phyloP scores from a whole-genome alignment of 1,284 basidiomycete genomes.

The Trichosporon sp. region DNA sequence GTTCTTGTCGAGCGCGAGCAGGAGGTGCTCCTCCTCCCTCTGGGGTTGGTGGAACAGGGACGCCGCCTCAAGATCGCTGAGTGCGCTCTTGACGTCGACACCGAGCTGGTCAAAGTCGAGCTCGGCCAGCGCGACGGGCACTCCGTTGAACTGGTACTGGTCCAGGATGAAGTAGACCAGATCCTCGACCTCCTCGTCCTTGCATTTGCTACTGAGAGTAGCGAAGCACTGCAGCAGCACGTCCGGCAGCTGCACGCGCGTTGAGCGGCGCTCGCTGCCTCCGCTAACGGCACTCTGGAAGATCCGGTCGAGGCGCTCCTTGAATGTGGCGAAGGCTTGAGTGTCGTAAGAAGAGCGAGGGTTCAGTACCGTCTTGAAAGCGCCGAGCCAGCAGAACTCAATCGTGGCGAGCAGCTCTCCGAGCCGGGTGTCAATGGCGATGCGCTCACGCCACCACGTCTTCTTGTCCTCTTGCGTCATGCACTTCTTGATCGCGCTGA shows the following conservation, averaged over 20 bases:
- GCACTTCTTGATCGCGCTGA: slow-evolving; percentile 56
- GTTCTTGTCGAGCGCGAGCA: slow-evolving; percentile 88
- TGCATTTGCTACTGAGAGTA: slow-evolving; percentile 74
- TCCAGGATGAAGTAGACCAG: slow-evolving; percentile 92
- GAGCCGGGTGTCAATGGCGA: slow-evolving; percentile 74
- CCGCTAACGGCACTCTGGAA: slow-evolving; percentile 70
- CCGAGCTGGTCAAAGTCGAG: slow-evolving; percentile 78
- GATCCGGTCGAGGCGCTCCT: slow-evolving; percentile 69
- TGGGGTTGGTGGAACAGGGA: slow-evolving; percentile 33
- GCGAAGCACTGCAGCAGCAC: slow-evolving; percentile 82
- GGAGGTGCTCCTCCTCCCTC: slow-evolving; percentile 64
- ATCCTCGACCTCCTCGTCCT: slow-evolving; percentile 93
- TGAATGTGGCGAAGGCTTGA: slow-evolving; percentile 63
- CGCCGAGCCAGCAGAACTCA: slow-evolving; percentile 95
- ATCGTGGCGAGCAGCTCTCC: slow-evolving; percentile 76
- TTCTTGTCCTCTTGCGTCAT: slow-evolving; percentile 30
- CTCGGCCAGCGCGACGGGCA: slow-evolving; percentile 85
- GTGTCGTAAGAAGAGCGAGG: slow-evolving; percentile 60
- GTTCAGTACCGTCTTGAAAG: slow-evolving; percentile 87
- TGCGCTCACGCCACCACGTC: slow-evolving; percentile 81
- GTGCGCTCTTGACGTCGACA: slow-evolving; percentile 57
- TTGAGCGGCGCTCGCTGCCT: slow-evolving; percentile 56
- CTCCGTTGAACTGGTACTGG: slow-evolving; percentile 88
- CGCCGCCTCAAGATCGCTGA: slow-evolving; percentile 68
- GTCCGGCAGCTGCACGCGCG: slow-evolving; percentile 65